Conservation (phyloP, 345 rosid species). For the Lumnitzera racemosa region DNA sequence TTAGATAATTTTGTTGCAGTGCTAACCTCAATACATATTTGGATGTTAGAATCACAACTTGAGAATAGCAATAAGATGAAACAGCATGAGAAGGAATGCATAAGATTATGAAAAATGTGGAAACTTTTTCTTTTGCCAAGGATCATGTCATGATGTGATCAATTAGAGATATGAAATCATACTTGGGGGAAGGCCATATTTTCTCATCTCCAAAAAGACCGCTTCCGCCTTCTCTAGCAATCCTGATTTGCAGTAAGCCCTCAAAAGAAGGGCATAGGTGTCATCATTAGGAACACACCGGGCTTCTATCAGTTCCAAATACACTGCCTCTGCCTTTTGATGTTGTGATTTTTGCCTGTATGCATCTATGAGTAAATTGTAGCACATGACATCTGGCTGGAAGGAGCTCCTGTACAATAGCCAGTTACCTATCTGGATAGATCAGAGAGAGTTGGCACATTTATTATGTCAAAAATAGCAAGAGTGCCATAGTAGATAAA, state of each 20-base stretch:
- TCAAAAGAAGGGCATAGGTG: constrained; percentile 82
- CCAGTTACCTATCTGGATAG: constrained; percentile 76
- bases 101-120: too few species aligned
- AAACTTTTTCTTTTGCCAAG: too few species aligned
- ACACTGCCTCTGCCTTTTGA: constrained; percentile 62
- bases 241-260: constrained; percentile 62
- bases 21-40: too few species aligned
- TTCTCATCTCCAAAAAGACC: constrained; percentile 68
- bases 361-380: constrained; percentile 85
- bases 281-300: constrained; percentile 82
- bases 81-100: too few species aligned
- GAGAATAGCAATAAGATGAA: too few species aligned
- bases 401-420: constrained; percentile 71
- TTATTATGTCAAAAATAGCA: background rate
- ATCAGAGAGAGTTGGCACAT: background rate
- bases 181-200: constrained; percentile 69
- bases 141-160: too few species aligned
- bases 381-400: constrained; percentile 73
- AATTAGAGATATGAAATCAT: constrained; percentile 17
- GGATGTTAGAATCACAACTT: too few species aligned
- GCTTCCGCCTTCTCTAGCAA: constrained; percentile 63
- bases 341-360: constrained; percentile 60
- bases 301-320: constrained; percentile 67
- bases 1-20: too few species aligned
- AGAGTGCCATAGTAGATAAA: background rate